Conservation (phyloP, 768 basidiomycete species). For the Tricholoma bakamatsutake region DNA sequence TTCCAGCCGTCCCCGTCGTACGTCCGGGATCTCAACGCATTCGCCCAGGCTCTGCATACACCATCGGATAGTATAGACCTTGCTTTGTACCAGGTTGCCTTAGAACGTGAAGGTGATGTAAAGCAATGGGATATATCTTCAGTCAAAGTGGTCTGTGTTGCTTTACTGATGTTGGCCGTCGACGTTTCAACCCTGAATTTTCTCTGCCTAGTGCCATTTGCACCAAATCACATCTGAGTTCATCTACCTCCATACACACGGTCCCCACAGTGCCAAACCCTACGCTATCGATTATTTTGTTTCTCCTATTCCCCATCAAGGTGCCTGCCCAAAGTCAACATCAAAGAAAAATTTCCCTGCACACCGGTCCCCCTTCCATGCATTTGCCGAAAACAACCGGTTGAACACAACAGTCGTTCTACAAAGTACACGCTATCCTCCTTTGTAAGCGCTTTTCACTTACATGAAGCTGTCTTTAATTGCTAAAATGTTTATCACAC, state of each 20-base stretch:
- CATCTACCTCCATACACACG: conserved; percentile 49
- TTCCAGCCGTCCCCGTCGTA: conserved; percentile 38
- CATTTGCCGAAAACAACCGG: conserved; percentile 21
- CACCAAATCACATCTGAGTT: conserved; percentile 45
- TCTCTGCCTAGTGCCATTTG: conserved; percentile 58
- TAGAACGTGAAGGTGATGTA: conserved; percentile 41
- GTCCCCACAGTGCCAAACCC: conserved; percentile 36
- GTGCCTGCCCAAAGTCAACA: conserved; percentile 47
- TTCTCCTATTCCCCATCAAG: conserved; percentile 60
- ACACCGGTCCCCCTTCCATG: conserved; percentile 22
- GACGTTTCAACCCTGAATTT: conserved; percentile 1
- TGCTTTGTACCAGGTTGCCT: conserved; percentile 68
- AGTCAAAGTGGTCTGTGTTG: conserved; percentile 48
- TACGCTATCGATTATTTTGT: conserved; percentile 71
- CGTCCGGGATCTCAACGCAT: conserved; percentile 39
- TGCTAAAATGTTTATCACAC: neutral
- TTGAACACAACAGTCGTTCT: conserved; percentile 52
- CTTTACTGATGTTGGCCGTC: conserved; percentile 11
- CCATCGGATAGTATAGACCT: conserved; percentile 27
- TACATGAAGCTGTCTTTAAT: neutral
- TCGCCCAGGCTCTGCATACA: conserved; percentile 32
- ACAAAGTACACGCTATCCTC: conserved; percentile 41
- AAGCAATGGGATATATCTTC: conserved; percentile 52
- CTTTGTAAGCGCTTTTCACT: conserved; percentile 40
- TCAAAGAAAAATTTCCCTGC: conserved; percentile 16